These are phyloP conservation scores for Macrocybe gigantea DNA, from an alignment of 768 basidiomycete genomes.

Conservation along the genomic window DNA sequence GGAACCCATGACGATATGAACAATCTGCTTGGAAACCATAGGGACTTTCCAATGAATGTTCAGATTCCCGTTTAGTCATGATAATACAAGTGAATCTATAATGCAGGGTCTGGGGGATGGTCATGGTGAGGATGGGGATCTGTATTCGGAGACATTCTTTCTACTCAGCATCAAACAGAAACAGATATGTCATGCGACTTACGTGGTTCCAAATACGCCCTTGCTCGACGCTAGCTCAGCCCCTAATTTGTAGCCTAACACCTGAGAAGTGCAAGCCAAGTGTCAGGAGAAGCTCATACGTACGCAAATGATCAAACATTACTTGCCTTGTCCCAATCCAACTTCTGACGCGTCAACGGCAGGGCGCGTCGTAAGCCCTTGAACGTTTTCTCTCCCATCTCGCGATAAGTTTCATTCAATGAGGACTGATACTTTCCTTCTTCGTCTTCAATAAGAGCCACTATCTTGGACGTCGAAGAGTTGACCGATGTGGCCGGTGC, in stretches of 20 bases:
- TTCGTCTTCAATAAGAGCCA: conserved; percentile 79
- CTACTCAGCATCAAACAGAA: too few species aligned
- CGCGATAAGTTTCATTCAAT: conserved; percentile 77
- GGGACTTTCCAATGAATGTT: too few species aligned
- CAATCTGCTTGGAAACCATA: too few species aligned
- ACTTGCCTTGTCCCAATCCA: conserved; percentile 91
- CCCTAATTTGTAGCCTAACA: conserved; percentile 64
- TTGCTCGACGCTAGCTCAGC: conserved; percentile 70
- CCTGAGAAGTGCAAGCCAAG: conserved; percentile 20
- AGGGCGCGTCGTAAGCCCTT: conserved; percentile 85
- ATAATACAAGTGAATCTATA: too few species aligned
- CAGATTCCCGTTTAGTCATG: too few species aligned
- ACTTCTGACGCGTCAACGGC: conserved; percentile 87
- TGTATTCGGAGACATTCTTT: too few species aligned
- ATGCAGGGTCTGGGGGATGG: too few species aligned
- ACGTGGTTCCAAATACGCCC: conserved; percentile 37
- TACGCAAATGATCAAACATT: not conserved
- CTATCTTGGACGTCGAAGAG: conserved; percentile 59
- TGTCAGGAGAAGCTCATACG: too few species aligned
- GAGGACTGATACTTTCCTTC: conserved; percentile 75
- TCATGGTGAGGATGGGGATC: too few species aligned
- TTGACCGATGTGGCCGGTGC: conserved; percentile 38
- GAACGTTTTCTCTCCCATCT: conserved; percentile 93
- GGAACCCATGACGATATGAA: too few species aligned
- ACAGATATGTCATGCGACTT: conserved; percentile 11